Percentiles rank a stretch among this genome's conserved stretches.
Evolutionary conservation across 2,329 filamentous ascomycete genomes (phyloP).

Genomic region (Aspergillus nomiae): DNA sequence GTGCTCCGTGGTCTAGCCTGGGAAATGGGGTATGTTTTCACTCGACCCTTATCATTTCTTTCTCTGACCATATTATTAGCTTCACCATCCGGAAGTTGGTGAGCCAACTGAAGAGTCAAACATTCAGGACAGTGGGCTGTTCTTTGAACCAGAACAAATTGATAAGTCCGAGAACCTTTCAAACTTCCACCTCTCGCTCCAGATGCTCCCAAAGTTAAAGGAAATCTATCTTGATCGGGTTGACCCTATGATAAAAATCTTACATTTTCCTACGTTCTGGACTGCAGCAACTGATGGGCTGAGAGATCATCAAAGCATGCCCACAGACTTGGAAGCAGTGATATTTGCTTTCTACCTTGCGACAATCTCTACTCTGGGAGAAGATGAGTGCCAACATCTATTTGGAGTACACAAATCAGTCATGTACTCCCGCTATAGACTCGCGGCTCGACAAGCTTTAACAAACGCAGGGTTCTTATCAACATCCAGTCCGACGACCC

Average conservation of each 20-base stretch:
- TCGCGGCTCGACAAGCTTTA: not conserved
- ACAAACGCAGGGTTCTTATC: not conserved
- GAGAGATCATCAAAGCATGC: not conserved
- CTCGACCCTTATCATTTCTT: not conserved
- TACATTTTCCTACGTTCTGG: constrained; percentile 20
- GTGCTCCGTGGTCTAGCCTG: not conserved
- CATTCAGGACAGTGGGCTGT: not conserved
- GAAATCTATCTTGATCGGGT: constrained; percentile 19
- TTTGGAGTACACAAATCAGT: not conserved
- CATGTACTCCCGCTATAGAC: not conserved
- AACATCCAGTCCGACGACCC: not conserved
- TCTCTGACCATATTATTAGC: not conserved
- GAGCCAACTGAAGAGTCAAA: not conserved
- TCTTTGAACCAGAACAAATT: not conserved
- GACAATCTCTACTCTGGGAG: not conserved
- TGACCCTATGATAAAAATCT: constrained; percentile 23
- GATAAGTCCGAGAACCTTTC: not conserved
- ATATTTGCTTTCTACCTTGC: not conserved
- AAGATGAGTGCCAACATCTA: not conserved
- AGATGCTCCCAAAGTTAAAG: constrained; percentile 1
- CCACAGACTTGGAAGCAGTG: not conserved
- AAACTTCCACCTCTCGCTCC: not conserved
- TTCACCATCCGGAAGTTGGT: not conserved
- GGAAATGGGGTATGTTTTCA: not conserved
- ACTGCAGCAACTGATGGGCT: not conserved